These are phyloP conservation scores for Leccinum barrowsii DNA, from an alignment of 768 basidiomycete genomes.

Conservation along the genomic window DNA sequence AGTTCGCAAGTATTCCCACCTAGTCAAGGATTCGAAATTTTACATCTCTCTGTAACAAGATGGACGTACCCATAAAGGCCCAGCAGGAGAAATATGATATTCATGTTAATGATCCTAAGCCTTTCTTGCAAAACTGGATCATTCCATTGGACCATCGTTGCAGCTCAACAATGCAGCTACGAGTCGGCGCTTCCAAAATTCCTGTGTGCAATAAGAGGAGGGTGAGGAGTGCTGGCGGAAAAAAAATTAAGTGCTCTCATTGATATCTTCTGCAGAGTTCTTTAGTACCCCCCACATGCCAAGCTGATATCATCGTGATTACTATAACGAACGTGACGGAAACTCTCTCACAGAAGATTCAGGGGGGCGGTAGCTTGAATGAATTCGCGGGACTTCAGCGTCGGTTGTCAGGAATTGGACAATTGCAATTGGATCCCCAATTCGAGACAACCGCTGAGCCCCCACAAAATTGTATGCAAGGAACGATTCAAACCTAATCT, in stretches of 20 bases:
- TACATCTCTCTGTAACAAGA: not conserved
- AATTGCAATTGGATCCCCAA: not conserved
- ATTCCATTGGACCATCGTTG: conserved; percentile 24
- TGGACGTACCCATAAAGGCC: conserved; percentile 26
- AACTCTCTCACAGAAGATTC: not conserved
- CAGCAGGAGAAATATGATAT: conserved; percentile 17
- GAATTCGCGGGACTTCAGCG: not conserved
- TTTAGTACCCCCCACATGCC: not conserved
- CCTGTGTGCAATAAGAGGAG: not conserved
- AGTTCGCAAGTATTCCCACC: conserved; percentile 27
- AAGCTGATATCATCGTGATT: not conserved
- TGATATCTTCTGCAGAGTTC: not conserved
- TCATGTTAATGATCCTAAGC: not conserved
- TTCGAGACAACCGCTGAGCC: too few species aligned
- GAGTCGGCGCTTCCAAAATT: not conserved
- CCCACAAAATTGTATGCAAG: not conserved
- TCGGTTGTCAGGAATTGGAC: not conserved
- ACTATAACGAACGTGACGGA: not conserved
- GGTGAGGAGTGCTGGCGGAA: not conserved
- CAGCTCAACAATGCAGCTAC: too few species aligned
- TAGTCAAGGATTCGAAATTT: not conserved
- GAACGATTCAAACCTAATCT: not conserved
- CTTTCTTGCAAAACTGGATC: conserved; percentile 1
- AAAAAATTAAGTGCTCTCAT: not conserved
- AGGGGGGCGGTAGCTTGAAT: not conserved